These are phyloP conservation scores for Termitomyces heimii DNA, from an alignment of 768 basidiomycete species.

Conservation along the genomic window DNA sequence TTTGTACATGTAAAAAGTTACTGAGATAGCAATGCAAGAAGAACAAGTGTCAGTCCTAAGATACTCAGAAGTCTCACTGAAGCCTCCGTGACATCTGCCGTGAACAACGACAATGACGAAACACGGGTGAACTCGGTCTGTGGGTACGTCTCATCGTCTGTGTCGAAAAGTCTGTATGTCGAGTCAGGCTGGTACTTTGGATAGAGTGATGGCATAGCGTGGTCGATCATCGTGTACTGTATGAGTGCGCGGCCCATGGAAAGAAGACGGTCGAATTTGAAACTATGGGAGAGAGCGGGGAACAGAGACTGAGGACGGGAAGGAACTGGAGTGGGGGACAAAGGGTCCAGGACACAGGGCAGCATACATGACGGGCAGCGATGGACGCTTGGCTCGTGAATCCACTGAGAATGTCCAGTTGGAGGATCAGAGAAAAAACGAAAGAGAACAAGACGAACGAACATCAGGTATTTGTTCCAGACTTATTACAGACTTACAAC, in stretches of 20 bases:
- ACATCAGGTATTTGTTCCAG: conserved; percentile 14
- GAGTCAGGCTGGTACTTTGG: neutral
- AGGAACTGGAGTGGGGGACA: neutral
- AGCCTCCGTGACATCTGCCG: conserved; percentile 5
- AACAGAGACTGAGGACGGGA: neutral
- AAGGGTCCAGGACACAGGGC: neutral
- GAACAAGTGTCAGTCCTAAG: conserved; percentile 9
- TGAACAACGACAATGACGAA: conserved; percentile 3
- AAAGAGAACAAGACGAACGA: neutral
- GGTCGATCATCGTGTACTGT: neutral
- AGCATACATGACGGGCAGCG: conserved; percentile 13
- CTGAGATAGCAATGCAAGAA: conserved; percentile 10
- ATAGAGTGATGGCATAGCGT: neutral
- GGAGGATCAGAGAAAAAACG: neutral
- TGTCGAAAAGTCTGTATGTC: neutral
- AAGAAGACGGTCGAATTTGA: neutral
- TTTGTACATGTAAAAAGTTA: neutral
- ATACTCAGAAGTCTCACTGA: conserved; percentile 10
- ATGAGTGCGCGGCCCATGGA: neutral
- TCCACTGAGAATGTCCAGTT: conserved; percentile 3
- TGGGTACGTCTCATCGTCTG: conserved; percentile 11
- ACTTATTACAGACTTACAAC: conserved; percentile 7
- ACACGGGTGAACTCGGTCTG: conserved; percentile 4
- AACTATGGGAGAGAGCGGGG: neutral
- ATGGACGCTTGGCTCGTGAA: conserved; percentile 8